These are phyloP conservation scores for Diospyros kaki DNA, from an alignment of 148 eudicot genomes.

Conservation along the genomic window DNA sequence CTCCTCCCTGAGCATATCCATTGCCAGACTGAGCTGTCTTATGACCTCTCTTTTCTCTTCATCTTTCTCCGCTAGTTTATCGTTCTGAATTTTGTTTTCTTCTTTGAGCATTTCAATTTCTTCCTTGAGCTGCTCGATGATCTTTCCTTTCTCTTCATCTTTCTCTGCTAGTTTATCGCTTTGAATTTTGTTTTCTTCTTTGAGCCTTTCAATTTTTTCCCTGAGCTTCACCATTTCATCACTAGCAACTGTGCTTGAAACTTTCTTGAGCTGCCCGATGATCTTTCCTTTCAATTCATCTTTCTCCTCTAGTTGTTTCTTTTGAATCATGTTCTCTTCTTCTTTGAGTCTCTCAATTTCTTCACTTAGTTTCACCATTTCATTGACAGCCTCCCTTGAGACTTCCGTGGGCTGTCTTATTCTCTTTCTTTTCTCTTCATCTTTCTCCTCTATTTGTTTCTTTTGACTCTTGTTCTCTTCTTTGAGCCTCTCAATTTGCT, in stretches of 20 bases:
- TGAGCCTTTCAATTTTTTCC: slow-evolving; percentile 52
- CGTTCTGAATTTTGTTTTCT: slow-evolving; percentile 51
- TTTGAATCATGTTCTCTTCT: slow-evolving; percentile 51
- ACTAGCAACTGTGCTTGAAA: slow-evolving; percentile 11
- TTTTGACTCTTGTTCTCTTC: slow-evolving; percentile 53
- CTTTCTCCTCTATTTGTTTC: slow-evolving; percentile 49
- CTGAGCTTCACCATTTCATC: slow-evolving; percentile 46
- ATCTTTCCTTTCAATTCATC: slow-evolving; percentile 85
- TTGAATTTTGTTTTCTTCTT: slow-evolving; percentile 49
- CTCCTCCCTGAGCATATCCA: slow-evolving; percentile 72
- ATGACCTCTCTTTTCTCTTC: slow-evolving; percentile 91
- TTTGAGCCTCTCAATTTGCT: slow-evolving; percentile 47
- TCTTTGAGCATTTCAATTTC: slow-evolving; percentile 49
- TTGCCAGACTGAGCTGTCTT: slow-evolving; percentile 68
- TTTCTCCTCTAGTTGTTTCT: slow-evolving; percentile 8
- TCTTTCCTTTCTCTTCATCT: slow-evolving; percentile 83
- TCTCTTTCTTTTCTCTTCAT: slow-evolving; percentile 85
- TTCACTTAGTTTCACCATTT: slow-evolving; percentile 46
- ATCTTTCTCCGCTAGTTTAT: slow-evolving; percentile 53
- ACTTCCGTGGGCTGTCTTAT: slow-evolving; percentile 69
- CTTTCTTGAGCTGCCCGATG: slow-evolving; percentile 69
- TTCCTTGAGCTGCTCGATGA: slow-evolving; percentile 73
- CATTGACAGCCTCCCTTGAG: slow-evolving; percentile 19
- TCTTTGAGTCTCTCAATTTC: slow-evolving; percentile 49
- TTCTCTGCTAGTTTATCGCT: slow-evolving; percentile 11